Evolutionary conservation across 805 yeast species (phyloP).

Genomic region (Wickerhamiella occidentalis): DNA sequence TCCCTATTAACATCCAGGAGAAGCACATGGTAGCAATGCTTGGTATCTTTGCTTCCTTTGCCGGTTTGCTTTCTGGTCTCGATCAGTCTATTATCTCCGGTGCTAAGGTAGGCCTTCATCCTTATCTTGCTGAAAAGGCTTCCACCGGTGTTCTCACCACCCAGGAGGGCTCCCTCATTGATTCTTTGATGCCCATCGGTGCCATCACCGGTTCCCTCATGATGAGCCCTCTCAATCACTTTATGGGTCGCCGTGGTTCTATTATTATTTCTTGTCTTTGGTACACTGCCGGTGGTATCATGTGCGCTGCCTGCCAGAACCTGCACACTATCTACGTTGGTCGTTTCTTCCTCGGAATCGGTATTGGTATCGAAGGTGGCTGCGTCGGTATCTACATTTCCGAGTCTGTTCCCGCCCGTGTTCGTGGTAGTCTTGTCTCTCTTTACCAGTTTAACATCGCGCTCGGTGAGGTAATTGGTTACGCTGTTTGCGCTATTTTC

Average conservation of each 20-base stretch:
- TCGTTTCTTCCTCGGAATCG: slow-evolving; percentile 48
- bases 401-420: slow-evolving; percentile 46
- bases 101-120: slow-evolving; percentile 42
- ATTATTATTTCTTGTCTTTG: slow-evolving; percentile 45
- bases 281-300: slow-evolving; percentile 48
- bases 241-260: slow-evolving; percentile 43
- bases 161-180: slow-evolving; percentile 40
- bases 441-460: slow-evolving; percentile 55
- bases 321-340: slow-evolving; percentile 45
- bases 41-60: slow-evolving; percentile 48
- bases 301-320: slow-evolving; percentile 41
- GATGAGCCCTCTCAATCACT: slow-evolving; percentile 46
- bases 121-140: slow-evolving; percentile 25
- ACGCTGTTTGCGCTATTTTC: slow-evolving; percentile 51
- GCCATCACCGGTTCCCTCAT: slow-evolving; percentile 52
- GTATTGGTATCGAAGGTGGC: slow-evolving; percentile 57
- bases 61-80: slow-evolving; percentile 53
- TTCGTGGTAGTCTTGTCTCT: slow-evolving; percentile 50
- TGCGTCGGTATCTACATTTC: slow-evolving; percentile 51
- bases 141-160: slow-evolving; percentile 24
- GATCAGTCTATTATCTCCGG: slow-evolving; percentile 60
- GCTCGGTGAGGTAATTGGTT: slow-evolving; percentile 54
- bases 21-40: slow-evolving; percentile 37
- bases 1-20: slow-evolving; percentile 21
- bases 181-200: slow-evolving; percentile 56